Conservation (phyloP, 176 grass and related monocot genomes). For the Cenchrus purpureus region DNA sequence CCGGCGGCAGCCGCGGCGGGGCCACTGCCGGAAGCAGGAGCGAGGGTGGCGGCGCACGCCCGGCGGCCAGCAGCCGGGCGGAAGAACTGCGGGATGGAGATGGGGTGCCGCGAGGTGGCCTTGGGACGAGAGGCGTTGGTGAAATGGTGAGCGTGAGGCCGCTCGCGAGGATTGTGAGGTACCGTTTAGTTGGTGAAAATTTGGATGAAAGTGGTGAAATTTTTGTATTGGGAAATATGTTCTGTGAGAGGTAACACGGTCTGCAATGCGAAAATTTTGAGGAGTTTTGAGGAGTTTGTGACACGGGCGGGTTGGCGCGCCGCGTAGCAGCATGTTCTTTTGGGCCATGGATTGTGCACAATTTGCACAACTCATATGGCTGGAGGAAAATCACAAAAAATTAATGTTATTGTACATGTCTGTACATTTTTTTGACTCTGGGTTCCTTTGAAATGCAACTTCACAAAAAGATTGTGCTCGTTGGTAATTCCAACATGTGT, state of each 20-base stretch:
- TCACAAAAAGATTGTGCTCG: not conserved
- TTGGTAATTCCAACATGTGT: not conserved
- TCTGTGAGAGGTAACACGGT: too few species aligned
- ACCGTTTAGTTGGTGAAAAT: too few species aligned
- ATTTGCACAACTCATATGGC: not conserved
- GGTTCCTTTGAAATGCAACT: not conserved
- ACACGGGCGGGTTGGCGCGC: too few species aligned
- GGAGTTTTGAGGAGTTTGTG: too few species aligned
- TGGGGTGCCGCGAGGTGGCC: conserved; percentile 33
- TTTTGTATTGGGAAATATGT: too few species aligned
- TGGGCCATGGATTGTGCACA: not conserved
- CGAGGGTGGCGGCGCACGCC: not conserved
- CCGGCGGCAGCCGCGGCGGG: not conserved
- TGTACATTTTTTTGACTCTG: not conserved
- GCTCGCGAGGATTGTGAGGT: conserved; percentile 32
- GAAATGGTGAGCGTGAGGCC: not conserved
- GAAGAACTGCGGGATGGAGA: conserved; percentile 52
- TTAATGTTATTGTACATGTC: not conserved
- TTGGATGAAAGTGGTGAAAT: too few species aligned
- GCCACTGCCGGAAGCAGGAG: not conserved
- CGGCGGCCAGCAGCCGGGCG: not conserved
- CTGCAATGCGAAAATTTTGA: too few species aligned
- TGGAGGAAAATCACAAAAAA: not conserved
- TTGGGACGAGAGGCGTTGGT: conserved; percentile 13
- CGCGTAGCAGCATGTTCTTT: not conserved